Evolutionary conservation across 1,284 basidiomycete genomes (phyloP).

Genomic region (Golubevia sp.): DNA sequence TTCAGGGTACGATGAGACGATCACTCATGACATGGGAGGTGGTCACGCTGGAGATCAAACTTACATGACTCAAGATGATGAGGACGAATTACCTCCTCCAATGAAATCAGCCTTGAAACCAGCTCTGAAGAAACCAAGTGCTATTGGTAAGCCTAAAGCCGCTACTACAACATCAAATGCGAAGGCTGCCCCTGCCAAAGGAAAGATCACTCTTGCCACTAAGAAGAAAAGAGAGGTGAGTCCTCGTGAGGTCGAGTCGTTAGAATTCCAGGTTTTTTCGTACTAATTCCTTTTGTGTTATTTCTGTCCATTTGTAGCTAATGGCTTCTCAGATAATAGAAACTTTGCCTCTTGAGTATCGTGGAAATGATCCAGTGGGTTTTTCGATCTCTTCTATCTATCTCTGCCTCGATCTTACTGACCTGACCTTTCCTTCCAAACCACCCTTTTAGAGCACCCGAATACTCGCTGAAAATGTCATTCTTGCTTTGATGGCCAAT

Average conservation of each 20-base stretch:
- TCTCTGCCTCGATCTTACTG: background rate
- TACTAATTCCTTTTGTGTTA: background rate
- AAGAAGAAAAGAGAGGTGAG: constrained; percentile 77
- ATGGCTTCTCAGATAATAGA: constrained; percentile 75
- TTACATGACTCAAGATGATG: constrained; percentile 51
- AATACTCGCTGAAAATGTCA: constrained; percentile 40
- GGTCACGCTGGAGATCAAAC: constrained; percentile 31
- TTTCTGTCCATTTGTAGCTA: constrained; percentile 28
- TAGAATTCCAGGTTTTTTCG: background rate
- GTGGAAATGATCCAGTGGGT: constrained; percentile 80
- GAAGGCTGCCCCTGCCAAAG: constrained; percentile 63
- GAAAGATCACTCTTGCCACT: constrained; percentile 76
- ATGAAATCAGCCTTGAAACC: constrained; percentile 12
- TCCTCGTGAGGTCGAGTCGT: background rate
- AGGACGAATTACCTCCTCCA: constrained; percentile 7
- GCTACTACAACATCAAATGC: background rate
- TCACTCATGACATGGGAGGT: background rate
- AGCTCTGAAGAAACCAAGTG: constrained; percentile 7
- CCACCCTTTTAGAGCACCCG: constrained; percentile 20
- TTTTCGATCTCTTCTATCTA: background rate
- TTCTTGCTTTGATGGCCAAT: constrained; percentile 46
- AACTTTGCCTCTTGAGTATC: constrained; percentile 83
- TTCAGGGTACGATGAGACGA: background rate
- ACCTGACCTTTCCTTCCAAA: background rate
- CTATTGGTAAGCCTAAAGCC: background rate